phyloP scores from a whole-genome alignment of 305 asterid species.

The Plantago coronopus region DNA sequence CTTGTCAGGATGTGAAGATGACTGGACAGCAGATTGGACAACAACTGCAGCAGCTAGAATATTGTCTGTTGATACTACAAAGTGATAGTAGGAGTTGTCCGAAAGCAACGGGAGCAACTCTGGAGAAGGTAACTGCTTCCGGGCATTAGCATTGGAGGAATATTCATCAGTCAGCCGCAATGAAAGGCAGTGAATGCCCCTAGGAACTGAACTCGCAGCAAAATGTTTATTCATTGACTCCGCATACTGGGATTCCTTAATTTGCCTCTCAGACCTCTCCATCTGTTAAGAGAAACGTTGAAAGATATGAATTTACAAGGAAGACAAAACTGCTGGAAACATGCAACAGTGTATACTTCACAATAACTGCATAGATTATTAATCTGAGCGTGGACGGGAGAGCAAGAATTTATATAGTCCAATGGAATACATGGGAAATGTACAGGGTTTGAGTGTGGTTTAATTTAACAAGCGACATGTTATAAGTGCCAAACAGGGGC shows the following conservation, averaged over 20 bases:
- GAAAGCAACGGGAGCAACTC: slow-evolving; percentile 94
- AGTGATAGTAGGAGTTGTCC: slow-evolving; percentile 83
- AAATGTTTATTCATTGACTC: slow-evolving; percentile 92
- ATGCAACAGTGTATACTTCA: slow-evolving; percentile 11
- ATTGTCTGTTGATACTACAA: slow-evolving; percentile 89
- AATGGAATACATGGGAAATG: too few relatives aligned
- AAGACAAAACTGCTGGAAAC: slow-evolving; percentile 6
- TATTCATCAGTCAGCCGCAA: slow-evolving; percentile 91
- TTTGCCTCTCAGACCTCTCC: slow-evolving; percentile 89
- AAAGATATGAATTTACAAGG: slow-evolving; percentile 15
- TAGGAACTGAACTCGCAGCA: slow-evolving; percentile 93
- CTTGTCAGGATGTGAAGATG: slow-evolving; percentile 67
- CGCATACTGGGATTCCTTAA: slow-evolving; percentile 74
- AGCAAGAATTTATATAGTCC: too few relatives aligned
- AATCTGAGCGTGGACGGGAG: not conserved
- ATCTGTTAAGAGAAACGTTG: slow-evolving; percentile 46
- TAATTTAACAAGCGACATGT: too few relatives aligned
- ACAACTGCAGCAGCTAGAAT: slow-evolving; percentile 97
- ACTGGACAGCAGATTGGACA: slow-evolving; percentile 74
- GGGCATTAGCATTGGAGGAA: slow-evolving; percentile 98
- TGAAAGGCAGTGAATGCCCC: slow-evolving; percentile 88
- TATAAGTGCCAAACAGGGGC: too few relatives aligned
- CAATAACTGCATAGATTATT: not conserved
- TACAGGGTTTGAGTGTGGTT: too few relatives aligned
- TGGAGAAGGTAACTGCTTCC: slow-evolving; percentile 96